These are phyloP conservation scores for Carex myosuroides DNA, from an alignment of 176 grass and related monocot genomes.

Conservation along the genomic window DNA sequence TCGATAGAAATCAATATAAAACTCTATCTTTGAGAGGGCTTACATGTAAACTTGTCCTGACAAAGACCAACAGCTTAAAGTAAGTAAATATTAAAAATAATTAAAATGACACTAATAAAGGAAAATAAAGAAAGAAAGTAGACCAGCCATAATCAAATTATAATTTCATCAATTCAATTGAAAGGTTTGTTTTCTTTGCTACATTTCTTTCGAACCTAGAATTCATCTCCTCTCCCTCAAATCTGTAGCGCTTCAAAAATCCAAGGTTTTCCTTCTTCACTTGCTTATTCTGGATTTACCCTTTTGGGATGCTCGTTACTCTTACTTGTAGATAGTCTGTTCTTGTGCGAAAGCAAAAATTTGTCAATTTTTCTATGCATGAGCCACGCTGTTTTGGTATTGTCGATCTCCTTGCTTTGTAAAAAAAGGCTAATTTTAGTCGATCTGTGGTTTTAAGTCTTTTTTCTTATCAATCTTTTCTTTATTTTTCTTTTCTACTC, in stretches of 20 bases:
- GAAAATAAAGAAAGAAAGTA: neutral
- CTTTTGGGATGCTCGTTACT: neutral
- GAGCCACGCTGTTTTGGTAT: neutral
- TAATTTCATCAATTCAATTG: neutral
- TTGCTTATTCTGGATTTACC: neutral
- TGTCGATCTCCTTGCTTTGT: neutral
- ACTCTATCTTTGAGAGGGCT: neutral
- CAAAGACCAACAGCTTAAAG: conserved; percentile 4
- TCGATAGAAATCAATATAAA: neutral
- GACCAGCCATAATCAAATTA: neutral
- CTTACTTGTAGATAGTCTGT: neutral
- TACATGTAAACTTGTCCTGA: neutral
- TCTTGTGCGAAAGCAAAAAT: neutral
- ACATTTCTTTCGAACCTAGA: neutral
- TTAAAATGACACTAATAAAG: neutral
- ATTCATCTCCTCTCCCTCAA: neutral
- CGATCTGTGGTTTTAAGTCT: neutral
- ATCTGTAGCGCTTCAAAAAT: neutral
- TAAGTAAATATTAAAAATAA: neutral
- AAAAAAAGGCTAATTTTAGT: neutral
- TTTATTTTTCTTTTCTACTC: neutral
- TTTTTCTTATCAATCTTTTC: neutral
- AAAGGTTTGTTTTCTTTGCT: neutral
- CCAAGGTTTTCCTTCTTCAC: neutral
- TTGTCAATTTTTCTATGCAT: neutral